Evolutionary conservation across 2,329 filamentous ascomycete genomes (phyloP).

Genomic region (Stemphylium vesicarium): DNA sequence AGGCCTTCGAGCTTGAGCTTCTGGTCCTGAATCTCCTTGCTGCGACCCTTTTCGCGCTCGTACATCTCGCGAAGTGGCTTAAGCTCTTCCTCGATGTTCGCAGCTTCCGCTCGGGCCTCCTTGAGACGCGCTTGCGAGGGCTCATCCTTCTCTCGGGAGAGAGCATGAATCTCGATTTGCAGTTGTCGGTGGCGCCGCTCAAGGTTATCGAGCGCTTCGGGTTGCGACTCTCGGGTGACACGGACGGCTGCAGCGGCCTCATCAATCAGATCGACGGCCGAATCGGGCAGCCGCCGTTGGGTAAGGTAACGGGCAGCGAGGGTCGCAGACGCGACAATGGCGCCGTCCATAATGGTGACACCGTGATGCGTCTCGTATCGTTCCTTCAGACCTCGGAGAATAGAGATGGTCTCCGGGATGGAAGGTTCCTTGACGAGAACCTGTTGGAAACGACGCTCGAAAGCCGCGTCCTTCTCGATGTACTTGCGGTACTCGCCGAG

Average conservation of each 20-base stretch:
- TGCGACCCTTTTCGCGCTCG: constrained; percentile 87
- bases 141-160: constrained; percentile 93
- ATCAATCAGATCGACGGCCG: constrained; percentile 94
- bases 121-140: constrained; percentile 83
- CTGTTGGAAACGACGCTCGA: constrained; percentile 98
- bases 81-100: constrained; percentile 92
- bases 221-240: constrained; percentile 94
- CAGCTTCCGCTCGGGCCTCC: constrained; percentile 85
- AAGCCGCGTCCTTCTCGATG: constrained; percentile 97
- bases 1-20: constrained; percentile 94
- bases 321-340: constrained; percentile 88
- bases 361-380: constrained; percentile 98
- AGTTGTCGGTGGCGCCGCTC: constrained; percentile 89
- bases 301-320: constrained; percentile 94
- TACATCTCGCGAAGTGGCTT: constrained; percentile 94
- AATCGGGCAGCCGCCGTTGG: constrained; percentile 87
- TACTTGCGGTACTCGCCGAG: constrained; percentile 97
- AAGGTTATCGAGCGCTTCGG: constrained; percentile 92
- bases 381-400: constrained; percentile 97
- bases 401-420: constrained; percentile 90
- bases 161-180: constrained; percentile 95
- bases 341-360: constrained; percentile 93
- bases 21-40: constrained; percentile 89
- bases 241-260: constrained; percentile 96
- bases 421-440: constrained; percentile 94